phyloP scores from a whole-genome alignment of 2,329 filamentous ascomycete species.

The Ophiostoma perfectum region DNA sequence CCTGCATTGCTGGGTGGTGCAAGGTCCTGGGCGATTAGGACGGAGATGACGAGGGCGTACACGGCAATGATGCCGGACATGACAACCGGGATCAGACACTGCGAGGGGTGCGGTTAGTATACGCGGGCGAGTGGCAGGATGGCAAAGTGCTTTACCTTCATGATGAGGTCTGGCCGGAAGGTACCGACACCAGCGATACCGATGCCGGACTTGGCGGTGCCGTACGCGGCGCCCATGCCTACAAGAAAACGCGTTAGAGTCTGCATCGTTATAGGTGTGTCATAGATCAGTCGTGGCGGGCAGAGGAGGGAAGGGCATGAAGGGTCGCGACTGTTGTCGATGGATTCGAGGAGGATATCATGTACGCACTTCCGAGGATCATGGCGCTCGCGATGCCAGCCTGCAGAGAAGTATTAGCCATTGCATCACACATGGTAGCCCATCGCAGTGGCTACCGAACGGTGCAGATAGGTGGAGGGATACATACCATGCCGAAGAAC shows the following conservation, averaged over 20 bases:
- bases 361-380: conserved; percentile 70
- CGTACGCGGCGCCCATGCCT: conserved; percentile 73
- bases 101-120: not conserved
- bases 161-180: conserved; percentile 80
- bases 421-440: not conserved
- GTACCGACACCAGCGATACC: conserved; percentile 81
- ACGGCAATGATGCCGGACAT: conserved; percentile 99
- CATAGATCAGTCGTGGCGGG: not conserved
- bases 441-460: not conserved
- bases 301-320: too few species aligned
- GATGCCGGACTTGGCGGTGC: conserved; percentile 82
- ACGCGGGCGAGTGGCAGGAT: not conserved
- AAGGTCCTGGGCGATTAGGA: conserved; percentile 90
- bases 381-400: conserved; percentile 75
- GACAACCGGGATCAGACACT: conserved; percentile 83
- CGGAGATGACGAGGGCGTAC: conserved; percentile 93
- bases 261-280: not conserved
- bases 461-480: not conserved
- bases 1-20: conserved; percentile 57
- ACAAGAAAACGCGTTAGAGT: not conserved
- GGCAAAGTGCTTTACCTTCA: conserved; percentile 62
- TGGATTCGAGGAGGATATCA: conserved; percentile 13
- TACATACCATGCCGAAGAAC: conserved; percentile 79
- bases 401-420: conserved; percentile 37
- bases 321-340: not conserved